A percentile compares a stretch with the other conserved stretches of the same genome.
Evolutionary conservation across 1,284 basidiomycete species (phyloP).

Genomic region (Pterulicium gracile): DNA sequence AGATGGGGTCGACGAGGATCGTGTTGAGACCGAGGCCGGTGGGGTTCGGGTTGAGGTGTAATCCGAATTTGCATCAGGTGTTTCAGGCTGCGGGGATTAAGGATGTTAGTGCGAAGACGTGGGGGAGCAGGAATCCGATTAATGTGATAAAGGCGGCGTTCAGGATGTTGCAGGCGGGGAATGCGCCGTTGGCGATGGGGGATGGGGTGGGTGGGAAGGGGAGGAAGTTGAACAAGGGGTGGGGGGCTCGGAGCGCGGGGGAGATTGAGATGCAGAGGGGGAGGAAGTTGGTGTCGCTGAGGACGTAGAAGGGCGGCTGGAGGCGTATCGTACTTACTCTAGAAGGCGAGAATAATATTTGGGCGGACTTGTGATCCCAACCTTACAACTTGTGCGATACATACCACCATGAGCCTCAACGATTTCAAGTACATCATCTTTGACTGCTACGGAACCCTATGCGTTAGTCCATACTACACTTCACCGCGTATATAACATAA

Average conservation of each 20-base stretch:
- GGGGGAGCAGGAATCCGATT: slow-evolving; percentile 82
- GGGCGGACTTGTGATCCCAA: no score
- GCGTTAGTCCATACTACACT: slow-evolving; percentile 24
- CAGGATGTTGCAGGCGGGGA: slow-evolving; percentile 59
- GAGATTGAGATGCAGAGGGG: slow-evolving; percentile 67
- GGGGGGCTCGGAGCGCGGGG: slow-evolving; percentile 49
- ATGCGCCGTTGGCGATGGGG: slow-evolving; percentile 67
- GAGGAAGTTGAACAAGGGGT: slow-evolving; percentile 55
- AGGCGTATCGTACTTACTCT: no score
- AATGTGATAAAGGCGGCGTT: slow-evolving; percentile 49
- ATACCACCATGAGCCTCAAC: slow-evolving; percentile 19
- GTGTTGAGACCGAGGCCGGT: slow-evolving; percentile 83
- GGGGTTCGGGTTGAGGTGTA: slow-evolving; percentile 88
- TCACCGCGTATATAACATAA: slow-evolving; percentile 2
- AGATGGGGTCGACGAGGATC: slow-evolving; percentile 81
- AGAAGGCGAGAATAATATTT: no score
- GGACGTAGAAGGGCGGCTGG: no score
- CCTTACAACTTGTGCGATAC: no score
- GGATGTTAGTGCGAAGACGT: slow-evolving; percentile 89
- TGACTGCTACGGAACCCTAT: slow-evolving; percentile 64
- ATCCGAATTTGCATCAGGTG: slow-evolving; percentile 82
- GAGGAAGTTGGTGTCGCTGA: slow-evolving; percentile 50
- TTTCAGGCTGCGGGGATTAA: slow-evolving; percentile 91
- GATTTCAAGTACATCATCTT: slow-evolving; percentile 44
- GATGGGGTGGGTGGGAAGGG: slow-evolving; percentile 66